A percentile compares a stretch with the other conserved stretches of the same genome.
Conservation (phyloP, 805 yeast genomes). For the Candida maltosa region DNA sequence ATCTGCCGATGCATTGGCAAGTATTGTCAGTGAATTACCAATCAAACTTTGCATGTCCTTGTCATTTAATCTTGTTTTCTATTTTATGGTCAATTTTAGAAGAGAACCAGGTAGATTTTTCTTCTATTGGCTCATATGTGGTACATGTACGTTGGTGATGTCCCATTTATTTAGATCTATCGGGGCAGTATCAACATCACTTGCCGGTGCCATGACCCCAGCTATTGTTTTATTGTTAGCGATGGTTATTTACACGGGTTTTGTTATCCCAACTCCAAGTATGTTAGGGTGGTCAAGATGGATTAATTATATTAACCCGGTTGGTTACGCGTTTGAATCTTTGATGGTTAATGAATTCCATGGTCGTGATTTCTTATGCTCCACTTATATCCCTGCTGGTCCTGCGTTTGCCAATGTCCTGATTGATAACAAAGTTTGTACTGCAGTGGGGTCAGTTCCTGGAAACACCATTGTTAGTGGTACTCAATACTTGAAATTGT, state of each 20-base stretch:
- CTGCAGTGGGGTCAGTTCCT: constrained; percentile 54
- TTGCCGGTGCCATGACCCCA: constrained; percentile 43
- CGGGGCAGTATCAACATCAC: constrained; percentile 40
- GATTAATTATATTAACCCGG: constrained; percentile 42
- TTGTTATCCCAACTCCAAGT: constrained; percentile 38
- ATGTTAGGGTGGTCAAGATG: constrained; percentile 67
- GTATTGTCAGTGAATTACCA: constrained; percentile 61
- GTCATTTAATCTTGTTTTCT: constrained; percentile 27
- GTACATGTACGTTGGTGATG: constrained; percentile 34
- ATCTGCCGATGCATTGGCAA: constrained; percentile 67
- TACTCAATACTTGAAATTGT: constrained; percentile 46
- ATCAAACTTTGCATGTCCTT: constrained; percentile 42
- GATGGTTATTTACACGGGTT: constrained; percentile 54
- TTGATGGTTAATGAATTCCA: constrained; percentile 66
- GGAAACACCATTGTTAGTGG: constrained; percentile 59
- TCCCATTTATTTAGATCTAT: constrained; percentile 39
- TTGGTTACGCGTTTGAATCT: constrained; percentile 49
- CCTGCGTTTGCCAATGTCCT: constrained; percentile 43
- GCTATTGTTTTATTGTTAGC: constrained; percentile 46
- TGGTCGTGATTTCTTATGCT: constrained; percentile 53
- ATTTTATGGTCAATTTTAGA: constrained; percentile 54
- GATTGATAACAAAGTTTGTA: constrained; percentile 47
- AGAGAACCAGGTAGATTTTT: constrained; percentile 50
- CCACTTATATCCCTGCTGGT: constrained; percentile 59
- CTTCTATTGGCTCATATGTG: constrained; percentile 32